phyloP scores from a whole-genome alignment of 306 rosid genomes.

The Potentilla sterilis region DNA sequence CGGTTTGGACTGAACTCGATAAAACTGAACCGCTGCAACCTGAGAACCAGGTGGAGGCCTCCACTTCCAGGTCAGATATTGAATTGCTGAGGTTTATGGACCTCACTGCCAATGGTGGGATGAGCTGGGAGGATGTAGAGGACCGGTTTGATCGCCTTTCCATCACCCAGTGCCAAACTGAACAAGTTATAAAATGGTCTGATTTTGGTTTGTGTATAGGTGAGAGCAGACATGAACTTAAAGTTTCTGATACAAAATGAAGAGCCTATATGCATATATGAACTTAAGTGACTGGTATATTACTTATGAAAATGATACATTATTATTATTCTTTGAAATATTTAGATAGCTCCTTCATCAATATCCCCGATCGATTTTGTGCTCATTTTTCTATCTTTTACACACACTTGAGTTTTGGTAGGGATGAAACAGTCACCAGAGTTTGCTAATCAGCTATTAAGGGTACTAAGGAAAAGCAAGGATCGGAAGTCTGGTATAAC shows the following conservation, averaged over 20 bases:
- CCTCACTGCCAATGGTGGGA: slow-evolving; percentile 33
- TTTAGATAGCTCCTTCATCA: no score
- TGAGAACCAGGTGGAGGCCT: slow-evolving; percentile 22
- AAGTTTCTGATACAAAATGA: background rate
- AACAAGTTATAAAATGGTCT: slow-evolving; percentile 59
- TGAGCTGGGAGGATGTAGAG: slow-evolving; percentile 64
- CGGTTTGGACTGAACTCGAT: slow-evolving; percentile 33
- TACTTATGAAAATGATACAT: background rate
- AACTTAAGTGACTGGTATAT: background rate
- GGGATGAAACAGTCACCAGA: slow-evolving; percentile 75
- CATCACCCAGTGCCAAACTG: slow-evolving; percentile 25
- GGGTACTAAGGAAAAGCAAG: slow-evolving; percentile 58
- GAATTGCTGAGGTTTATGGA: slow-evolving; percentile 33
- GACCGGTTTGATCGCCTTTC: slow-evolving; percentile 54
- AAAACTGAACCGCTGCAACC: slow-evolving; percentile 7
- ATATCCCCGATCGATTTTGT: background rate
- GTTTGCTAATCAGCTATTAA: slow-evolving; percentile 59
- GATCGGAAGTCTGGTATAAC: slow-evolving; percentile 50
- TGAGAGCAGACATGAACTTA: slow-evolving; percentile 49
- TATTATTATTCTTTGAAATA: no score
- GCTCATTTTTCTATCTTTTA: background rate
- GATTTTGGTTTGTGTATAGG: slow-evolving; percentile 71
- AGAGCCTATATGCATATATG: background rate
- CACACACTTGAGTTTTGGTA: slow-evolving; percentile 20
- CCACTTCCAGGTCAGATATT: background rate